Evolutionary conservation across 495 filamentous ascomycete genomes (phyloP).

Genomic region (Geoglossum glabrum): DNA sequence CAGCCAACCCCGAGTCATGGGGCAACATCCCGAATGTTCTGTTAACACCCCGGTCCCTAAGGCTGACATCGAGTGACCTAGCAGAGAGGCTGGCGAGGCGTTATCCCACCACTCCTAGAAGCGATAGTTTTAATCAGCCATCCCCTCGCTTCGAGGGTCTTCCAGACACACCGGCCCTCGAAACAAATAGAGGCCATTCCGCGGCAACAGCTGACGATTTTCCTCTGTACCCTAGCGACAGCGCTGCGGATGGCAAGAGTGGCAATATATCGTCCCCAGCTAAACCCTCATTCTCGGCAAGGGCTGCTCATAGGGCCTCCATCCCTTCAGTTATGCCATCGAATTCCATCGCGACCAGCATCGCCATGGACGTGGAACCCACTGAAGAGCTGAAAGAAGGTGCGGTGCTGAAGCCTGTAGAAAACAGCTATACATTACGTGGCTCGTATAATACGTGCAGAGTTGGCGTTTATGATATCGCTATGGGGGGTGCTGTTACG

Average conservation of each 20-base stretch:
- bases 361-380: not conserved
- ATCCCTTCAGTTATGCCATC: not conserved
- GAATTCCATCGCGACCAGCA: not conserved
- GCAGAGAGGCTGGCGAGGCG: not conserved
- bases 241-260: not conserved
- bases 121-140: not conserved
- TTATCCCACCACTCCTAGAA: not conserved
- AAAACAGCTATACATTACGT: not conserved
- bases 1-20: not conserved
- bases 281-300: not conserved
- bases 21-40: not conserved
- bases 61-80: not conserved
- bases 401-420: not conserved
- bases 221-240: not conserved
- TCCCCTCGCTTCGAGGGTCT: not conserved
- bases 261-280: not conserved
- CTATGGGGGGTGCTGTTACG: not conserved
- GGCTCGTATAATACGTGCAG: not conserved
- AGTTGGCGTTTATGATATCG: not conserved
- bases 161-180: not conserved
- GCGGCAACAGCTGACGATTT: not conserved
- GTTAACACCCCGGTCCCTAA: not conserved
- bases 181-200: not conserved
- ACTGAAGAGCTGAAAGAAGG: not conserved
- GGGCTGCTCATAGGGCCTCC: not conserved